phyloP scores from a whole-genome alignment of 2,329 filamentous ascomycete genomes.

The Colletotrichum paranaense region DNA sequence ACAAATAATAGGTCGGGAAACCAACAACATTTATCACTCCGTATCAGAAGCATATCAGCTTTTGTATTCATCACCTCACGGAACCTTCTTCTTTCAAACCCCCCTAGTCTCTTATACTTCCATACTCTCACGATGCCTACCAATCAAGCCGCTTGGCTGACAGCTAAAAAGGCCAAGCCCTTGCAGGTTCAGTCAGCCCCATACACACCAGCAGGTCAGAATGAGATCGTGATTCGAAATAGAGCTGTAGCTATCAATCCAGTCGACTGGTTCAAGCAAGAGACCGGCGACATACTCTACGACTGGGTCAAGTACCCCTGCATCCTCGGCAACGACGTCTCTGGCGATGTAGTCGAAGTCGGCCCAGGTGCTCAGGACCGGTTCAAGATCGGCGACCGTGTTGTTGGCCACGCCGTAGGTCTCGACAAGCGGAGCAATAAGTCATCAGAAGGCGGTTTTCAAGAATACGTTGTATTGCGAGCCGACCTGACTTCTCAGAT shows the following conservation, averaged over 20 bases:
- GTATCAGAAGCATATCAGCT: too few relatives aligned
- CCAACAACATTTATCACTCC: too few relatives aligned
- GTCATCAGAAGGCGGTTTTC: slow-evolving; percentile 40
- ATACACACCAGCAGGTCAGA: slow-evolving; percentile 29
- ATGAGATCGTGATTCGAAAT: slow-evolving; percentile 43
- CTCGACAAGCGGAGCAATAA: slow-evolving; percentile 47
- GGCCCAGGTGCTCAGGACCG: slow-evolving; percentile 36
- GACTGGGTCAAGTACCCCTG: slow-evolving; percentile 41
- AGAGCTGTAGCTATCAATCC: slow-evolving; percentile 47
- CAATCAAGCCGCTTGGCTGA: slow-evolving; percentile 35
- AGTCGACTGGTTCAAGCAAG: slow-evolving; percentile 41
- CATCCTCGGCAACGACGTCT: slow-evolving; percentile 47
- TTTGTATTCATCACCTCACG: too few relatives aligned
- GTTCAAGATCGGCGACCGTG: slow-evolving; percentile 44
- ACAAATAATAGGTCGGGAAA: neutral
- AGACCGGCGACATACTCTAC: slow-evolving; percentile 35
- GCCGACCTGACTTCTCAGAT: slow-evolving; percentile 33
- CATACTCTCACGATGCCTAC: neutral
- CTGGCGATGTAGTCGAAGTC: slow-evolving; percentile 44
- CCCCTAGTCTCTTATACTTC: neutral
- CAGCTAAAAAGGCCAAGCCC: slow-evolving; percentile 26
- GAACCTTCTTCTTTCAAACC: neutral
- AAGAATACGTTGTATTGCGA: slow-evolving; percentile 38
- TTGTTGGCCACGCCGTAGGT: slow-evolving; percentile 43
- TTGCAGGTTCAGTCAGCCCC: slow-evolving; percentile 29